Conservation (phyloP, 164 flowering plant species). For the Nymphaea thermarum region DNA sequence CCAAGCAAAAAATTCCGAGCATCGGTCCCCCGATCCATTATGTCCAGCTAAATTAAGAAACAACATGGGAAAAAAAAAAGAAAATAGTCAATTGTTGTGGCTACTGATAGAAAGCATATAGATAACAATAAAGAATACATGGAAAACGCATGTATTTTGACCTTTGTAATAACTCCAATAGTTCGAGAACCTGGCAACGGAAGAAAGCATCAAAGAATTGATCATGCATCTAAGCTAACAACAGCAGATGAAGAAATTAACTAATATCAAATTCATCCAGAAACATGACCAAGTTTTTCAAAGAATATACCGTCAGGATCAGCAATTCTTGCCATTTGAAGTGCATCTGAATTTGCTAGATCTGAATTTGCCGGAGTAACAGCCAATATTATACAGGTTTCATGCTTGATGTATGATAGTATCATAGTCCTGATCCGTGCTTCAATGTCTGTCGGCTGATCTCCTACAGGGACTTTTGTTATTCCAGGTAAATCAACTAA, state of each 20-base stretch:
- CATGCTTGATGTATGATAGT: constrained; percentile 26
- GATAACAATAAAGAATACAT: background rate
- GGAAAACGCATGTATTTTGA: constrained; percentile 1
- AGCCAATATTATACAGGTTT: constrained; percentile 29
- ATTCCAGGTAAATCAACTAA: constrained; percentile 34
- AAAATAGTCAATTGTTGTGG: background rate
- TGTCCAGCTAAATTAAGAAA: constrained; percentile 16
- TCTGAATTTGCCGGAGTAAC: constrained; percentile 33
- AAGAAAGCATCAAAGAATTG: background rate
- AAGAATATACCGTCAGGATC: constrained; percentile 27
- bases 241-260: background rate
- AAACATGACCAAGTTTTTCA: too few species aligned
- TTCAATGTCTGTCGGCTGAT: constrained; percentile 31
- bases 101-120: background rate
- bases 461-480: constrained; percentile 33
- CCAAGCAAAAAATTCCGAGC: constrained; percentile 30
- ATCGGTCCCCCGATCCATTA: constrained; percentile 31
- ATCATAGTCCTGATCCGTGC: constrained; percentile 32
- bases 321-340: constrained; percentile 31
- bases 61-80: background rate
- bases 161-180: constrained; percentile 32
- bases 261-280: background rate
- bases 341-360: constrained; percentile 32
- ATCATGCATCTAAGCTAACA: background rate
- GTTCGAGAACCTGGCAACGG: constrained; percentile 27